phyloP scores from a whole-genome alignment of 2,329 filamentous ascomycete genomes.

The Cordyceps cateniannulata region DNA sequence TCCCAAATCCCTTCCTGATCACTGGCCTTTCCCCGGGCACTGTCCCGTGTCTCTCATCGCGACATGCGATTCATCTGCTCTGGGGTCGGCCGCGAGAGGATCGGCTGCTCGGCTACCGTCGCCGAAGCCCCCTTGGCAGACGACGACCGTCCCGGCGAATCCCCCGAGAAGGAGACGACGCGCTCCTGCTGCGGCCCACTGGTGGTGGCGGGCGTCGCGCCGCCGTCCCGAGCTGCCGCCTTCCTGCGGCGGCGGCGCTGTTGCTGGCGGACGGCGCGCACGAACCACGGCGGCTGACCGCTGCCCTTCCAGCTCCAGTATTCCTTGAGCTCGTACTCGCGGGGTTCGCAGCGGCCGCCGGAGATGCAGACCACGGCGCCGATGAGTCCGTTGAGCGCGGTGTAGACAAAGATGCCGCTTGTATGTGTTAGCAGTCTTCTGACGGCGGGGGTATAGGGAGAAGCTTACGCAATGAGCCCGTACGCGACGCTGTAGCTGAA shows the following conservation, averaged over 20 bases:
- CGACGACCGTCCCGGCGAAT: conserved; percentile 18
- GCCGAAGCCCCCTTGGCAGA: conserved; percentile 20
- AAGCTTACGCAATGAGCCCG: conserved; percentile 62
- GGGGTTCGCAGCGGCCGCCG: conserved; percentile 37
- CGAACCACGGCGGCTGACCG: conserved; percentile 42
- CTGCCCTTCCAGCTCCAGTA: conserved; percentile 49
- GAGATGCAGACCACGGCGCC: conserved; percentile 38
- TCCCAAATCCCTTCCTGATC: background rate
- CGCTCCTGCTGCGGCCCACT: conserved; percentile 8
- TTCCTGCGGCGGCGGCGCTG: conserved; percentile 7
- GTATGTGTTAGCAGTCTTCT: conserved; percentile 11
- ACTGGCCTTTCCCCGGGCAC: background rate
- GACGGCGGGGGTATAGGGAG: background rate
- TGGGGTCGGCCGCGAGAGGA: conserved; percentile 13
- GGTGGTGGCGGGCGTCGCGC: background rate
- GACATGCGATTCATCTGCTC: conserved; percentile 9
- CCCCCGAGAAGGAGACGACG: conserved; percentile 6
- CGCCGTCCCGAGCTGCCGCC: background rate
- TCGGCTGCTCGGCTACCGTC: conserved; percentile 15
- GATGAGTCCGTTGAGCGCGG: conserved; percentile 42
- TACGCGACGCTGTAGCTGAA: conserved; percentile 76
- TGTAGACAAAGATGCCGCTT: conserved; percentile 49
- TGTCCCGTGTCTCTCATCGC: background rate
- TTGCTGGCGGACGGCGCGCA: conserved; percentile 29
- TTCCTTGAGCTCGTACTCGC: conserved; percentile 48